Percentiles rank a stretch among this genome's conserved stretches.
These are phyloP conservation scores for Fusarium begoniae DNA, from an alignment of 2,329 filamentous ascomycete genomes.

Conservation along the genomic window DNA sequence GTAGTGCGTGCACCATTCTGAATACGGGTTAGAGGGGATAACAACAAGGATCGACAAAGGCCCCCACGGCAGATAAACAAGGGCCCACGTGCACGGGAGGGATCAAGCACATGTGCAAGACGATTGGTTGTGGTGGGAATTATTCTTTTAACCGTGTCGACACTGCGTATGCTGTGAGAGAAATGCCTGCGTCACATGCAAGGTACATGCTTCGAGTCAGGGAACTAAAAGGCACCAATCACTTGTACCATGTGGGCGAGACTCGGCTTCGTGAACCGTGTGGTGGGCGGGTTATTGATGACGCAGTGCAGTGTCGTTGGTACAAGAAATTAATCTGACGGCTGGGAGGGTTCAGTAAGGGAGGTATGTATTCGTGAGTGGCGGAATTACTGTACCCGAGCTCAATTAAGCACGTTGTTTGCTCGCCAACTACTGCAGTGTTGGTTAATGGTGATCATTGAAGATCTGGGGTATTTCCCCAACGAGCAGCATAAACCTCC, in stretches of 20 bases:
- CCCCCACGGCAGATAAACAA: not conserved
- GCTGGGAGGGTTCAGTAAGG: not conserved
- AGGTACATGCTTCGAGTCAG: not conserved
- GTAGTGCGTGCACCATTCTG: not conserved
- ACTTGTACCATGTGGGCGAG: constrained; percentile 16
- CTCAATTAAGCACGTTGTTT: not conserved
- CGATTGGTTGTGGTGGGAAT: constrained; percentile 20
- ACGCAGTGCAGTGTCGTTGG: not conserved
- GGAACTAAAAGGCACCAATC: constrained; percentile 10
- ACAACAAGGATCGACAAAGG: not conserved
- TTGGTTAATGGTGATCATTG: not conserved
- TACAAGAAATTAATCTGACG: not conserved
- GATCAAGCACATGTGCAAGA: constrained; percentile 20
- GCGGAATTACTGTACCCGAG: not conserved
- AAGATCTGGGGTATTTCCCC: not conserved
- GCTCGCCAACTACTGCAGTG: not conserved
- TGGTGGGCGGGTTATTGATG: not conserved
- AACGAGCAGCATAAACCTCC: not conserved
- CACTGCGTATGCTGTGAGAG: not conserved
- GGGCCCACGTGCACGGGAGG: constrained; percentile 24
- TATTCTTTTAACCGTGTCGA: not conserved
- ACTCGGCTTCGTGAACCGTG: not conserved
- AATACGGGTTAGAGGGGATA: not conserved
- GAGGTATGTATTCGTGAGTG: not conserved
- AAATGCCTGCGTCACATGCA: constrained; percentile 11